phyloP scores from a whole-genome alignment of 164 flowering plant genomes.

The Vitis riparia region DNA sequence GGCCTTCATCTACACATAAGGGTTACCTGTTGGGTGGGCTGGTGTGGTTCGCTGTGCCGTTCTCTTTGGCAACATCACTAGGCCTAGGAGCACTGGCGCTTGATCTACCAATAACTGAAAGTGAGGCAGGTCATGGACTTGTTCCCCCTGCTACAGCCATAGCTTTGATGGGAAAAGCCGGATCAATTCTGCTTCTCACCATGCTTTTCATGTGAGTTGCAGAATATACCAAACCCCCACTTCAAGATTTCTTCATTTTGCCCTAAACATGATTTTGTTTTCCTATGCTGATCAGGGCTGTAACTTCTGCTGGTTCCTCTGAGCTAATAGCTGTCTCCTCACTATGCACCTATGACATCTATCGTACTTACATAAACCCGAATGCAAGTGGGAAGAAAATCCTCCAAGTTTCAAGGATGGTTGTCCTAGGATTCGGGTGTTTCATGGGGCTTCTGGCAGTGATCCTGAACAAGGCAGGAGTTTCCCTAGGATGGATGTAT shows the following conservation, averaged over 20 bases:
- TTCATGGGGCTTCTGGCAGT: constrained; percentile 94
- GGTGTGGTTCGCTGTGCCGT: constrained; percentile 97
- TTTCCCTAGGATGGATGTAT: constrained; percentile 97
- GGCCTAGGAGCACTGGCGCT: constrained; percentile 89
- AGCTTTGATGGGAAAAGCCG: constrained; percentile 93
- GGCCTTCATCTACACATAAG: constrained; percentile 95
- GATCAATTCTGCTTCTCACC: constrained; percentile 85
- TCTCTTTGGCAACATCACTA: constrained; percentile 79
- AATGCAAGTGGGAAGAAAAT: constrained; percentile 79
- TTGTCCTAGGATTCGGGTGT: constrained; percentile 77
- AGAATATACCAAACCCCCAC: background rate
- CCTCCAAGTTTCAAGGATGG: constrained; percentile 71
- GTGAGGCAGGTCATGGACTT: constrained; percentile 80
- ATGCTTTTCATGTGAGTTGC: constrained; percentile 93
- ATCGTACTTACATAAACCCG: constrained; percentile 88
- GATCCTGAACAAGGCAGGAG: constrained; percentile 85
- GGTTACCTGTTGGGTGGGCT: constrained; percentile 92
- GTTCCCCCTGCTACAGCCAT: constrained; percentile 96
- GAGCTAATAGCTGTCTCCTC: constrained; percentile 96
- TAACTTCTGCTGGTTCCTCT: constrained; percentile 94
- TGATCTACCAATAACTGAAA: constrained; percentile 78
- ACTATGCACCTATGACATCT: constrained; percentile 91
- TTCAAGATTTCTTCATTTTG: background rate
- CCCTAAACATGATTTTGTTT: background rate
- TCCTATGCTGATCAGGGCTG: constrained; percentile 66